Evolutionary conservation across 768 basidiomycete genomes (phyloP).

Genomic region (Suillus clintonianus): DNA sequence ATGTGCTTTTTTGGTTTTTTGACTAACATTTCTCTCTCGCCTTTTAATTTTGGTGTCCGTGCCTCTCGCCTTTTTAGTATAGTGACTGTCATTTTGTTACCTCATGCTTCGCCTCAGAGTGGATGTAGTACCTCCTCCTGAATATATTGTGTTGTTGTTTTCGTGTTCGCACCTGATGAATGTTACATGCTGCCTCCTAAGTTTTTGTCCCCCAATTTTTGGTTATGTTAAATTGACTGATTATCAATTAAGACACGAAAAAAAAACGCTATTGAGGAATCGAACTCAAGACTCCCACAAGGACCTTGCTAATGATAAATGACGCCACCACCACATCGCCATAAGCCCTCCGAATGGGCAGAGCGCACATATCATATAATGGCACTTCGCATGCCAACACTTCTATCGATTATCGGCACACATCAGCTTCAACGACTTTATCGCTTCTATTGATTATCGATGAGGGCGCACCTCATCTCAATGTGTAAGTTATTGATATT

Average conservation of each 20-base stretch:
- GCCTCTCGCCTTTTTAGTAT: neutral
- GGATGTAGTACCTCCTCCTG: neutral
- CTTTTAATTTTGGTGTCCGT: neutral
- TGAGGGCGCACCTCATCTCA: too few relatives aligned
- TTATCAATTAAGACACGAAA: too few relatives aligned
- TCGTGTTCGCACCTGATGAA: too few relatives aligned
- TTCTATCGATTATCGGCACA: too few relatives aligned
- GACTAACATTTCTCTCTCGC: neutral
- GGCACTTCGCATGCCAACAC: neutral
- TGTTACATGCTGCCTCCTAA: too few relatives aligned
- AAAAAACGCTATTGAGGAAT: neutral
- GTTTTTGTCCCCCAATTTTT: too few relatives aligned
- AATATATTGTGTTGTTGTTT: neutral
- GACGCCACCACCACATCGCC: neutral
- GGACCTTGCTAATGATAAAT: too few relatives aligned
- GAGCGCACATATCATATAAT: neutral
- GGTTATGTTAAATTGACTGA: too few relatives aligned
- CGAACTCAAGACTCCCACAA: neutral
- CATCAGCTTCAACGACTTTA: neutral
- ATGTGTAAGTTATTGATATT: neutral
- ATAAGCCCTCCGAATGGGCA: neutral
- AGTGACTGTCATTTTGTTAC: slow-evolving; percentile 1
- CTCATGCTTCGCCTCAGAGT: neutral
- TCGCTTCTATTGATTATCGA: neutral
- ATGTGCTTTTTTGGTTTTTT: neutral